These are phyloP conservation scores for Trichosporon sp. DNA, from an alignment of 1,284 basidiomycete species.

Conservation along the genomic window DNA sequence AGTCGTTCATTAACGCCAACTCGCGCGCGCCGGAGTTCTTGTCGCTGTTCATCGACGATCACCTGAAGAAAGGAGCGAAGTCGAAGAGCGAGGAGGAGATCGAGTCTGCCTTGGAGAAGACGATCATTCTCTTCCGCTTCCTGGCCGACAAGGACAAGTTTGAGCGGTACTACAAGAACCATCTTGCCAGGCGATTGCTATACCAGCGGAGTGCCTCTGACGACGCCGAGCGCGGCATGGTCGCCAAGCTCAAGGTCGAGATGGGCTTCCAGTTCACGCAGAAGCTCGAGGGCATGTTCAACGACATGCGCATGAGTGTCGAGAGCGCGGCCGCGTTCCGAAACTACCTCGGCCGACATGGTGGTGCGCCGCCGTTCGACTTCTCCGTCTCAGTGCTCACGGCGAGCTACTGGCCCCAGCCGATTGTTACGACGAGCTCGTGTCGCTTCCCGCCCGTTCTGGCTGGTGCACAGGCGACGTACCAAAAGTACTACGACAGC, in stretches of 20 bases:
- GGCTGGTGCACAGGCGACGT: slow-evolving; percentile 62
- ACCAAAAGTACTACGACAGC: slow-evolving; percentile 83
- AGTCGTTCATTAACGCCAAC: slow-evolving; percentile 85
- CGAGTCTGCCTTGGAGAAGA: slow-evolving; percentile 83
- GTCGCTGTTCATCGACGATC: slow-evolving; percentile 95
- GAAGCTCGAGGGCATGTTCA: slow-evolving; percentile 98
- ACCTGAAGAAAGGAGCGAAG: slow-evolving; percentile 91
- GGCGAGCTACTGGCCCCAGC: slow-evolving; percentile 82
- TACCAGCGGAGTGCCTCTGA: slow-evolving; percentile 84
- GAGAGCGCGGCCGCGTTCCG: slow-evolving; percentile 74
- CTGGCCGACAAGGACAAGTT: slow-evolving; percentile 95
- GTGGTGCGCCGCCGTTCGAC: slow-evolving; percentile 61
- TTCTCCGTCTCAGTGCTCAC: slow-evolving; percentile 85
- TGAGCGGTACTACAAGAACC: slow-evolving; percentile 95
- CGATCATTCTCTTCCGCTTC: slow-evolving; percentile 91
- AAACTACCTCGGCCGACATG: slow-evolving; percentile 29
- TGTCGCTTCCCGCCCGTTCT: slow-evolving; percentile 67
- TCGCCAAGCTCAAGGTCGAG: slow-evolving; percentile 95
- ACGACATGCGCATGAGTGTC: slow-evolving; percentile 86
- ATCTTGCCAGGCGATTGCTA: slow-evolving; percentile 87
- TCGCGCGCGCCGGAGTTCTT: slow-evolving; percentile 87
- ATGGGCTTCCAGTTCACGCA: slow-evolving; percentile 92
- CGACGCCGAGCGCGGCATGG: slow-evolving; percentile 96
- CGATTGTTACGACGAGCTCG: slow-evolving; percentile 52
- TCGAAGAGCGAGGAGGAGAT: slow-evolving; percentile 96